A percentile compares a stretch with the other conserved stretches of the same genome.
These are phyloP conservation scores for Alternaria solani DNA, from an alignment of 2,329 filamentous ascomycete genomes.

Conservation along the genomic window DNA sequence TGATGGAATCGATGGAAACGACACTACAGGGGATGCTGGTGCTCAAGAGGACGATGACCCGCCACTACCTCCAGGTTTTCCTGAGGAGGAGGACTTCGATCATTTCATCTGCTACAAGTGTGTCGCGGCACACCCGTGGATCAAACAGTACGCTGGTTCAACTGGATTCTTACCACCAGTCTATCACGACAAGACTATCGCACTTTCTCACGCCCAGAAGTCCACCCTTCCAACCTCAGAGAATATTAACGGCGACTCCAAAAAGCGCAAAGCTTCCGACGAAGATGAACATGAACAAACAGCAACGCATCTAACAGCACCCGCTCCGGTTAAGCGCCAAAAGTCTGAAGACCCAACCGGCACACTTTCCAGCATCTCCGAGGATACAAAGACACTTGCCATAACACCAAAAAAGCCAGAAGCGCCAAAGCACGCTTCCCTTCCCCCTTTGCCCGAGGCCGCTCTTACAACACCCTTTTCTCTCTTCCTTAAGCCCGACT, in stretches of 20 bases:
- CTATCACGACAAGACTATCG: conserved; percentile 54
- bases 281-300: conserved; percentile 43
- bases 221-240: conserved; percentile 19
- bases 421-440: conserved; percentile 67
- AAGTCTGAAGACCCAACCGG: conserved; percentile 44
- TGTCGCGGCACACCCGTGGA: conserved; percentile 85
- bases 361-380: conserved; percentile 47
- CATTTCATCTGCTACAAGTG: conserved; percentile 95
- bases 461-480: conserved; percentile 71
- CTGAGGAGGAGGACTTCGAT: conserved; percentile 87
- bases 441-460: conserved; percentile 63
- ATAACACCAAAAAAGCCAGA: conserved; percentile 38
- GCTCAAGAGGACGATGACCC: conserved; percentile 63
- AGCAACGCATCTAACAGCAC: conserved; percentile 24
- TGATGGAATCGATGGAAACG: conserved; percentile 43
- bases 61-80: conserved; percentile 84
- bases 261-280: conserved; percentile 59
- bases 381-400: conserved; percentile 36
- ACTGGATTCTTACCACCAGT: conserved; percentile 81
- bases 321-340: conserved; percentile 43
- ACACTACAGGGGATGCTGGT: conserved; percentile 59
- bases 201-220: conserved; percentile 18
- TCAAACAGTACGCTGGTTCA: conserved; percentile 84
- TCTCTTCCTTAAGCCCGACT: conserved; percentile 80
- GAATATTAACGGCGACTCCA: conserved; percentile 33